Percentiles rank a stretch among this genome's conserved stretches.
Evolutionary conservation across 1,284 basidiomycete genomes (phyloP).

Genomic region (Hypsizygus ulmarius): DNA sequence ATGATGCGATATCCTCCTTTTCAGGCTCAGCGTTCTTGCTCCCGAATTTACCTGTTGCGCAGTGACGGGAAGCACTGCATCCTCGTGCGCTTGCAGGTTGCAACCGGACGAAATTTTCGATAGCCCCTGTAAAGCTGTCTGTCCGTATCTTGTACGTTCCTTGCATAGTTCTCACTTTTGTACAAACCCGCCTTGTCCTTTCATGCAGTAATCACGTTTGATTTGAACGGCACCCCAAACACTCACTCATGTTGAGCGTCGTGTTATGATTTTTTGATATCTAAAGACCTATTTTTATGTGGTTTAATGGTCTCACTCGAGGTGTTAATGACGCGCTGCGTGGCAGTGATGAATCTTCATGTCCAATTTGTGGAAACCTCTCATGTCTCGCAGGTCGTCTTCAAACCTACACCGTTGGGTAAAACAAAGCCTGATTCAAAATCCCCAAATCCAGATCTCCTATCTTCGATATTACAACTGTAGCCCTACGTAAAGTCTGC

Average conservation of each 20-base stretch:
- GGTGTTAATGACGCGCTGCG: not conserved
- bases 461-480: no score
- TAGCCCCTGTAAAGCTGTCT: conserved; percentile 2
- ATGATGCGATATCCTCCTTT: not conserved
- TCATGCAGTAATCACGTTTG: not conserved
- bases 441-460: no score
- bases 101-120: not conserved
- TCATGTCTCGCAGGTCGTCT: not conserved
- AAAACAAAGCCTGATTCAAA: no score
- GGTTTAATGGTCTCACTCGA: conserved; percentile 1
- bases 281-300: not conserved
- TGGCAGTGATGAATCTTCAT: not conserved
- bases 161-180: no score
- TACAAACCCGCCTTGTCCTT: not conserved
- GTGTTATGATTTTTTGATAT: not conserved
- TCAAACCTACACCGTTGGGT: no score
- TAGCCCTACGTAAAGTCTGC: no score
- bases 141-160: not conserved
- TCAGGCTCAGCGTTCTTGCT: not conserved
- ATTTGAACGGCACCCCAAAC: not conserved
- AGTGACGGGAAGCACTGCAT: not conserved
- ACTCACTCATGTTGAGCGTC: no score
- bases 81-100: not conserved
- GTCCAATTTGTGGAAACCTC: not conserved
- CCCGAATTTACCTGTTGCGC: not conserved